Base-by-base conservation (phyloP, 2,329 filamentous ascomycete species). In the Samsoniella hepiali region DNA sequence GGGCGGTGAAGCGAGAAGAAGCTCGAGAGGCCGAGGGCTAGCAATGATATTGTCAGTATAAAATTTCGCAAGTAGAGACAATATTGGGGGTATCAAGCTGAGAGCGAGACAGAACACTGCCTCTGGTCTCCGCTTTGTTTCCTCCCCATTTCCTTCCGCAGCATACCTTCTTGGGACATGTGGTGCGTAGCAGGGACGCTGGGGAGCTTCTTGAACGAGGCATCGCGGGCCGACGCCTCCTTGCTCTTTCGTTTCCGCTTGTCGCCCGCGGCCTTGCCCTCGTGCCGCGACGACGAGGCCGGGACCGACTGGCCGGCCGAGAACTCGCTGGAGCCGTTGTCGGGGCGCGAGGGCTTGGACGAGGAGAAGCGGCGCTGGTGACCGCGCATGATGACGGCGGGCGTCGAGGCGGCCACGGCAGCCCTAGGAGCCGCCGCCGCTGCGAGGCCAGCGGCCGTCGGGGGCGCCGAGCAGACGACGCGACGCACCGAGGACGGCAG, bases 1-100 rank as follows among this genome's bases (percentile, higher is more conserved):
- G 95, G 95, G 66, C 95, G 88, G 78, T 99, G 92, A 68, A 96
- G 89, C 67, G 93, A 96, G 81, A 98, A 98, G 83, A 99, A 98
- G 65, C 90, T 90, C 8, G 94, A 95, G 53, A 97, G 82, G 67
- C 90, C 89, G 65, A 98, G 84, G 72, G 96, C 95, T 98, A 68
- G 67, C 34, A 15, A 47, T 29, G n/a, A 7, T 9, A 27, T 56
- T 56, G 64, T 72, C 58, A 69, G 68, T 59, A 69, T 50, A 40
- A 27, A 53, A 36, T 27, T 44, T 5, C 13, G 22, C 34, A 54
- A 42, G 51, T 27, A 13, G 38, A 27, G n/a, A 44, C 36, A 10
- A 11, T 10, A 38, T 38, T 38, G 6, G 36, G 9, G 36, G 38
- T 11, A 11, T 40, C 38, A 15, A 40, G 38, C 13, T 13, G 4